These are phyloP conservation scores for Hirschioporus abietinus DNA, from an alignment of 768 basidiomycete species.

Conservation along the genomic window DNA sequence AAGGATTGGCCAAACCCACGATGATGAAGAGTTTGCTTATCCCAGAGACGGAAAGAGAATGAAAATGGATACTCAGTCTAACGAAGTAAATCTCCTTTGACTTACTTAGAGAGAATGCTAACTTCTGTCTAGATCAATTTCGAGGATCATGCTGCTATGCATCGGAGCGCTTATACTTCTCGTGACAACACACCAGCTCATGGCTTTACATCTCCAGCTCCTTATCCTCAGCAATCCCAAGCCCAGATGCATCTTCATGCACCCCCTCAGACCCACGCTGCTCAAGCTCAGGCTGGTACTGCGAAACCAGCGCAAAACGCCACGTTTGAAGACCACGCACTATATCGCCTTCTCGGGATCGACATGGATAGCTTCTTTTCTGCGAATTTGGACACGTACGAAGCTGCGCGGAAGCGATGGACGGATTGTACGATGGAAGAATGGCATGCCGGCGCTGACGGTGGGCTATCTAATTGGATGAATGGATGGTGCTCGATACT, in stretches of 20 bases:
- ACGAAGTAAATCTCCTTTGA: not conserved
- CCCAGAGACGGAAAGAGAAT: not conserved
- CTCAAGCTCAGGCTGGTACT: not conserved
- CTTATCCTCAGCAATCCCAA: not conserved
- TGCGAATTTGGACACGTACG: conserved; percentile 38
- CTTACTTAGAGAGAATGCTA: too few relatives aligned
- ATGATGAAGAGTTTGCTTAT: not conserved
- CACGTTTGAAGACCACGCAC: conserved; percentile 11
- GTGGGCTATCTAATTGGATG: conserved; percentile 23
- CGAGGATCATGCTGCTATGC: not conserved
- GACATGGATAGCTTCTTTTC: conserved; percentile 40
- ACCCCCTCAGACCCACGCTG: not conserved
- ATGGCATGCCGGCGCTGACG: conserved; percentile 50
- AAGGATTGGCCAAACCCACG: not conserved
- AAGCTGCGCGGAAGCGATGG: conserved; percentile 41
- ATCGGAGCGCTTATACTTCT: not conserved
- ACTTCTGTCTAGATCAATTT: not conserved
- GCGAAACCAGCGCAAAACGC: not conserved
- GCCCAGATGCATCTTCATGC: not conserved
- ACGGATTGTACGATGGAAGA: conserved; percentile 44
- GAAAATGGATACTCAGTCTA: not conserved
- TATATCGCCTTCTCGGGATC: conserved; percentile 36
- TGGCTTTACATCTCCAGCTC: not conserved
- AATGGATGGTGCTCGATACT: not conserved
- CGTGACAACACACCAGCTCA: not conserved